phyloP scores from a whole-genome alignment of 345 rosid genomes.

The Citrus mangshanensis region DNA sequence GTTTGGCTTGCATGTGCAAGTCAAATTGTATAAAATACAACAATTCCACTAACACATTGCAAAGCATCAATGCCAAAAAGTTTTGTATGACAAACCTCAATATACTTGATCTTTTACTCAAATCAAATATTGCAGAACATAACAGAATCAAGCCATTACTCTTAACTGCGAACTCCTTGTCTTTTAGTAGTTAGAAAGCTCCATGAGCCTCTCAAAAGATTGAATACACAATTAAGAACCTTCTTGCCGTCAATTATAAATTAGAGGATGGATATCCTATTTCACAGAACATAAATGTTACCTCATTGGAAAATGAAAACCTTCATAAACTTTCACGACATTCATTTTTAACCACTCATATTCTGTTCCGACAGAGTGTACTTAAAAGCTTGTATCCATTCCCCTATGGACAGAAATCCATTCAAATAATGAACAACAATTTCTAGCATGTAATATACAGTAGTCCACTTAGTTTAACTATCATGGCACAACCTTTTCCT shows the following conservation, averaged over 20 bases:
- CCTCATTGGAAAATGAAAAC: conserved; percentile 14
- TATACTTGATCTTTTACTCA: too few relatives aligned
- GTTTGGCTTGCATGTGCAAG: conserved; percentile 15
- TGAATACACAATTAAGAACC: conserved; percentile 15
- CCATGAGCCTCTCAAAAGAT: conserved; percentile 18
- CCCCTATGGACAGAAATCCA: conserved; percentile 21
- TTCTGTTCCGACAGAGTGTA: conserved; percentile 22
- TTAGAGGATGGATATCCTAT: conserved; percentile 22
- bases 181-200: neutral
- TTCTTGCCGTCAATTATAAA: conserved; percentile 16
- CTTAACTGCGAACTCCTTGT: conserved; percentile 15
- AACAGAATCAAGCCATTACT: conserved; percentile 21
- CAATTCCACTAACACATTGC: conserved; percentile 11
- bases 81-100: conserved; percentile 7
- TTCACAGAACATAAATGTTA: conserved; percentile 10
- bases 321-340: conserved; percentile 17
- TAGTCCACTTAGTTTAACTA: conserved; percentile 22
- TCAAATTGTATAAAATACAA: conserved; percentile 19
- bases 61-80: conserved; percentile 21
- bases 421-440: conserved; percentile 16
- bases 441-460: conserved; percentile 19
- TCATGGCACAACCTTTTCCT: conserved; percentile 25
- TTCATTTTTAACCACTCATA: conserved; percentile 26
- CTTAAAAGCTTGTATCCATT: conserved; percentile 20
- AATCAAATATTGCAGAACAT: too few relatives aligned